These are phyloP conservation scores for Sporothrix pseudoabietina DNA, from an alignment of 2,329 filamentous ascomycete species.

Conservation along the genomic window DNA sequence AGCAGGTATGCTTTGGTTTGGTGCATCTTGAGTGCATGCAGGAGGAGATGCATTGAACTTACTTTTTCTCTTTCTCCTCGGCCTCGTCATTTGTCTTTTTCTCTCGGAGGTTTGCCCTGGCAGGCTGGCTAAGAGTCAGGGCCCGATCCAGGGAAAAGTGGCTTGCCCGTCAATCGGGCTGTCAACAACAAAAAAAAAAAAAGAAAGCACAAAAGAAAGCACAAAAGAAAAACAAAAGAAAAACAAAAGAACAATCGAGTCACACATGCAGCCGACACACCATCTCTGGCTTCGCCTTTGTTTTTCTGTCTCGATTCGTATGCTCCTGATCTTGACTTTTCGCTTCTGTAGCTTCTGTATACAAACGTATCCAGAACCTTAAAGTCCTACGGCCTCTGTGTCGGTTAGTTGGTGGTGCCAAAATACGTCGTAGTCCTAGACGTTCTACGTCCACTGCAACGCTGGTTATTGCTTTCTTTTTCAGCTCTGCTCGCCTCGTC, in stretches of 20 bases:
- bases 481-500: slow-evolving; percentile 13
- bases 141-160: neutral
- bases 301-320: neutral
- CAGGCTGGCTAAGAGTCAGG: neutral
- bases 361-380: neutral
- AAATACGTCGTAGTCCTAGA: neutral
- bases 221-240: neutral
- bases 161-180: neutral
- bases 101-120: neutral
- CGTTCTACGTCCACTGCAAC: neutral
- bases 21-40: neutral
- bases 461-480: neutral
- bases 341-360: neutral
- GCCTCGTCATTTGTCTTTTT: neutral
- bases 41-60: neutral
- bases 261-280: neutral
- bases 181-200: neutral
- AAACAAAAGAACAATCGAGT: neutral
- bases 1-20: neutral
- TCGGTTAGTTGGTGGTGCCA: neutral
- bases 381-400: slow-evolving; percentile 7
- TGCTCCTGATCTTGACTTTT: neutral
- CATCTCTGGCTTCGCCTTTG: neutral
- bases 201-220: neutral
- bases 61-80: neutral